Percentiles rank a stretch among this genome's conserved stretches.
Evolutionary conservation across 371 early-diverging fungal species (phyloP).

Genomic region (Lichtheimia ramosa): DNA sequence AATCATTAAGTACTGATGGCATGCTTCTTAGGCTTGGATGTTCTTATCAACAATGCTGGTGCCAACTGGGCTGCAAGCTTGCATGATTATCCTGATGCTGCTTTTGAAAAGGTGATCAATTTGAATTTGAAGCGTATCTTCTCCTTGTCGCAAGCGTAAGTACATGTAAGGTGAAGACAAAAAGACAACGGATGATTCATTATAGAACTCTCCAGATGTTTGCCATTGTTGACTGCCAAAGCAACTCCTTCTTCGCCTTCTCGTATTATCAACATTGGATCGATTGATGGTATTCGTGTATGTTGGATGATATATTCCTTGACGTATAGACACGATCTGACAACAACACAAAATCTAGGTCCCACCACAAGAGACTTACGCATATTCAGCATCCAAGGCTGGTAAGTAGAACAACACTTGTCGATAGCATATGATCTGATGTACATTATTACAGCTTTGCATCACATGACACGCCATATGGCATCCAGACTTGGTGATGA

Average conservation of each 20-base stretch:
- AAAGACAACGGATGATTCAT: not conserved
- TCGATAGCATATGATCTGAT: no score
- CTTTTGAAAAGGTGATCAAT: constrained; percentile 75
- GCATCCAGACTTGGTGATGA: constrained; percentile 58
- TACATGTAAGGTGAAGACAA: not conserved
- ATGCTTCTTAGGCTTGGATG: constrained; percentile 64
- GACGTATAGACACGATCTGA: not conserved
- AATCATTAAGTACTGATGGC: no score
- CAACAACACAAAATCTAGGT: constrained; percentile 9
- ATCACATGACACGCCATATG: constrained; percentile 63
- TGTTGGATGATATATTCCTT: not conserved
- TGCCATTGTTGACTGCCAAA: constrained; percentile 72
- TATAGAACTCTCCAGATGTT: constrained; percentile 34
- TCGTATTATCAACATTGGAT: constrained; percentile 65
- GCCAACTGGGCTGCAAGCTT: constrained; percentile 68
- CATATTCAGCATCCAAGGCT: constrained; percentile 80
- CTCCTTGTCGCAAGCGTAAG: constrained; percentile 75
- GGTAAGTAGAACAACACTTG: no score
- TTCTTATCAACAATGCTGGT: constrained; percentile 87
- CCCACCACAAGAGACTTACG: constrained; percentile 53
- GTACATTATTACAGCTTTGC: no score
- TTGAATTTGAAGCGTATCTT: constrained; percentile 82
- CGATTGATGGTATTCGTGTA: constrained; percentile 71
- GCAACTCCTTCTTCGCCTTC: constrained; percentile 48
- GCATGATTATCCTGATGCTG: constrained; percentile 62